Evolutionary conservation across 495 filamentous ascomycete genomes (phyloP), one percentile per base, ranked within the genome.

Genomic region (Amorphotheca resinae): DNA sequence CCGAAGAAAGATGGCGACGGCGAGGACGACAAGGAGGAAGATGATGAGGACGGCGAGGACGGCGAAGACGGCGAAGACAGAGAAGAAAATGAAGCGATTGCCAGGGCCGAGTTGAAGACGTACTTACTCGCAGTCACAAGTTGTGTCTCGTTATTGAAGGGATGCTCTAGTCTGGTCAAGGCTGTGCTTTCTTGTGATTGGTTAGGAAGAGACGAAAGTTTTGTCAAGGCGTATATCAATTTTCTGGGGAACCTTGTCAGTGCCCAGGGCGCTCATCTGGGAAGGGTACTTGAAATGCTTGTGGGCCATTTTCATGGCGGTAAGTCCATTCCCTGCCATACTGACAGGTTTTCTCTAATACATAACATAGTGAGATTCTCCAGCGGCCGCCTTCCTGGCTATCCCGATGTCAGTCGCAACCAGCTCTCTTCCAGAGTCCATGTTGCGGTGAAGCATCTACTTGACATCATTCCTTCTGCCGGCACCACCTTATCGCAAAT

Each of bases 211-310:
- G 83, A 89, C 53, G 79, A 87, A 44, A 64, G 70, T 3, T 95
- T 93, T 61, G 71, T 87, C 30, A 76, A 76, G 45, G 68, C 83
- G 2, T 96, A 82, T 60, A 74, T 82, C 36, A 73, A 83, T 39
- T 84, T 96, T 38, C 58, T 96, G 21, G 83, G 80, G 22, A 82
- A 79, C 49, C 64, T 99, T 32, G 72, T 83, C 11, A 88, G 83
- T 30, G 79, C 85, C 0, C 85, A 94, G 53, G 75, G 76, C 6
- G 68, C 70, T 1, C 84, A 77, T 60, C 64, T 82, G 33, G 60
- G 59, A 21, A 48, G 64, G 11, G 74, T 91, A 11, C 67, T 94
- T 32, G 68, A 72, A 21, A 94, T 86, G 82, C 69, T 96, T 40
- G 78, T 87, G 30, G 70, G 73, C 16, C 80, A 82, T 54, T 80